Percentiles rank a stretch among this genome's conserved stretches.
phyloP scores from a whole-genome alignment of 2,329 filamentous ascomycete species.

The Microascus cirrosus region DNA sequence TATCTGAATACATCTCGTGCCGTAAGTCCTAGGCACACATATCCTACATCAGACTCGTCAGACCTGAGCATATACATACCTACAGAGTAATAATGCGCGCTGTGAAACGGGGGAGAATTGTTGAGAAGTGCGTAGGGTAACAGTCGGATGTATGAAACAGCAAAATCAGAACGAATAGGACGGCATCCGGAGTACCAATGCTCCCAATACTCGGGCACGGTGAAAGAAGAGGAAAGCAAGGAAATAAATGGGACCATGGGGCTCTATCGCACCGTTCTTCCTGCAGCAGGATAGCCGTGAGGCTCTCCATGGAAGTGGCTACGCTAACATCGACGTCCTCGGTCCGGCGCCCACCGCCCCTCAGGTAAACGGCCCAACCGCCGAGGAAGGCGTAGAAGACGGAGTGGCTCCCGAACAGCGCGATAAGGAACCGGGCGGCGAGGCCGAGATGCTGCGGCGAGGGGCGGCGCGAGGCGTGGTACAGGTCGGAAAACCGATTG shows the following conservation, averaged over 20 bases:
- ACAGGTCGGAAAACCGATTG: constrained; percentile 3
- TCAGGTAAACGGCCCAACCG: constrained; percentile 5
- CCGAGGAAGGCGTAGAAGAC: constrained; percentile 5
- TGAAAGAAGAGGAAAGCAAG: neutral
- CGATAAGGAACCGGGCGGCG: constrained; percentile 3
- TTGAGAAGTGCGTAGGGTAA: neutral
- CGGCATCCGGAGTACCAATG: neutral
- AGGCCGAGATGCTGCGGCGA: constrained; percentile 4
- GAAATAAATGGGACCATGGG: neutral
- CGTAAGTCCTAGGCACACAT: constrained; percentile 2
- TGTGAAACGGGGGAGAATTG: neutral
- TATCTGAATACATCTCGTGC: constrained; percentile 4
- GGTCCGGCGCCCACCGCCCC: constrained; percentile 2
- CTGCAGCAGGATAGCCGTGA: neutral
- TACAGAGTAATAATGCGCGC: neutral
- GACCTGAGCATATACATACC: neutral
- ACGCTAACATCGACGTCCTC: constrained; percentile 5
- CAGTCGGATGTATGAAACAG: neutral
- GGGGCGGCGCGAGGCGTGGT: constrained; percentile 4
- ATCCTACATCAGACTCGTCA: constrained; percentile 2
- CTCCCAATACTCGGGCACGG: neutral
- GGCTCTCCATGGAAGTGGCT: neutral
- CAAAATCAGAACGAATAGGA: neutral
- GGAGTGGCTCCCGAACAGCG: constrained; percentile 1
- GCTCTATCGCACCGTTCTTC: constrained; percentile 2